phyloP scores from a whole-genome alignment of 140 eudicot genomes.

The Anethum foeniculum region DNA sequence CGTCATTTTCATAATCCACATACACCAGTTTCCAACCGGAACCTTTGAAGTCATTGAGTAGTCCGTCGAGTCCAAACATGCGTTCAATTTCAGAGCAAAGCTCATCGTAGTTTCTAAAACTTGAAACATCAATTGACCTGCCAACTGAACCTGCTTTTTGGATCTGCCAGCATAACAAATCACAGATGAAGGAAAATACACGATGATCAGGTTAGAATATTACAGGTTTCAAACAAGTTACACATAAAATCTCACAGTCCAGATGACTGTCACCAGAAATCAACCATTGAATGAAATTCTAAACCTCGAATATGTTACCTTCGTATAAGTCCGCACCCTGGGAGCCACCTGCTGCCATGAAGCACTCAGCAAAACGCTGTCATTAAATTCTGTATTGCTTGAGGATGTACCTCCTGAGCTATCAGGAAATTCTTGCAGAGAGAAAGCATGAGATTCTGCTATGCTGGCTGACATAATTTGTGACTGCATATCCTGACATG shows the following conservation, averaged over 20 bases:
- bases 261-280: not conserved
- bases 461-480: constrained; percentile 82
- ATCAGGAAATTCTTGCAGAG: constrained; percentile 79
- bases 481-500: constrained; percentile 89
- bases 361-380: constrained; percentile 54
- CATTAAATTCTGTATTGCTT: constrained; percentile 83
- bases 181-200: not conserved
- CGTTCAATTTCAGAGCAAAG: constrained; percentile 69
- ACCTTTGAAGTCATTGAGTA: constrained; percentile 64
- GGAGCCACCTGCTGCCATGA: constrained; percentile 78
- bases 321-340: constrained; percentile 80
- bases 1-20: constrained; percentile 88
- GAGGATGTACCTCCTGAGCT: constrained; percentile 94
- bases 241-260: not conserved
- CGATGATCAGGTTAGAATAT: not conserved
- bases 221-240: not conserved
- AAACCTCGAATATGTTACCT: constrained; percentile 32
- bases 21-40: constrained; percentile 93
- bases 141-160: constrained; percentile 98
- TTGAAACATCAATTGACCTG: constrained; percentile 87
- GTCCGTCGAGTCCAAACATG: constrained; percentile 93
- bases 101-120: constrained; percentile 72
- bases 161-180: constrained; percentile 37
- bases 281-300: not conserved
- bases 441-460: constrained; percentile 77